phyloP scores from a whole-genome alignment of 495 filamentous ascomycete species.

The Penicillium pancosmium region DNA sequence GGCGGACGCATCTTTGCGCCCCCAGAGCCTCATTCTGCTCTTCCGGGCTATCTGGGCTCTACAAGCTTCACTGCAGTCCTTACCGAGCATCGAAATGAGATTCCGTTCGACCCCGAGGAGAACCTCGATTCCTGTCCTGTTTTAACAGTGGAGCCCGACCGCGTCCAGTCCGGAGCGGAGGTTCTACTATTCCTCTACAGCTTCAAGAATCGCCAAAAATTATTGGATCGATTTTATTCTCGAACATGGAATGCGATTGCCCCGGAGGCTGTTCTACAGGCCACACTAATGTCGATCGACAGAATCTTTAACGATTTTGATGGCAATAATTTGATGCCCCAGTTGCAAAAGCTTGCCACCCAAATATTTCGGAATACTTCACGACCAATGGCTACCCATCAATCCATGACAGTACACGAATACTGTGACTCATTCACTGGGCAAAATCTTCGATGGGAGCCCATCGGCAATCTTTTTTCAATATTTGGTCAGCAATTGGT shows the following conservation, averaged over 20 bases:
- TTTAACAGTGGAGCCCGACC: slow-evolving; percentile 32
- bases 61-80: slow-evolving; percentile 54
- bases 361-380: slow-evolving; percentile 41
- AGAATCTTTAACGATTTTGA: slow-evolving; percentile 31
- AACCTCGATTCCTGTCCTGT: slow-evolving; percentile 31
- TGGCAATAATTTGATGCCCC: slow-evolving; percentile 26
- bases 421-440: slow-evolving; percentile 52
- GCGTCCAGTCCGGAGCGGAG: slow-evolving; percentile 44
- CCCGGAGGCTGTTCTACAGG: slow-evolving; percentile 28
- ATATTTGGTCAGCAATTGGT: slow-evolving; percentile 47
- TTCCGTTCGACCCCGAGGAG: slow-evolving; percentile 41
- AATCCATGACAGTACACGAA: slow-evolving; percentile 37
- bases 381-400: slow-evolving; percentile 28
- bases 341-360: slow-evolving; percentile 33
- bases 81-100: slow-evolving; percentile 41
- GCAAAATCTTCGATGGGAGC: slow-evolving; percentile 60
- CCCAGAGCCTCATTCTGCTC: slow-evolving; percentile 30
- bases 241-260: slow-evolving; percentile 25
- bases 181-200: slow-evolving; percentile 47
- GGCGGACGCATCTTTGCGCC: slow-evolving; percentile 26
- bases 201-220: slow-evolving; percentile 22
- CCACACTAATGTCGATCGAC: slow-evolving; percentile 32
- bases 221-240: slow-evolving; percentile 33
- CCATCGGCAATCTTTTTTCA: slow-evolving; percentile 55
- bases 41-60: slow-evolving; percentile 52